Conservation (phyloP, 495 filamentous ascomycete genomes). For the Aspergillus incahuasiensis region DNA sequence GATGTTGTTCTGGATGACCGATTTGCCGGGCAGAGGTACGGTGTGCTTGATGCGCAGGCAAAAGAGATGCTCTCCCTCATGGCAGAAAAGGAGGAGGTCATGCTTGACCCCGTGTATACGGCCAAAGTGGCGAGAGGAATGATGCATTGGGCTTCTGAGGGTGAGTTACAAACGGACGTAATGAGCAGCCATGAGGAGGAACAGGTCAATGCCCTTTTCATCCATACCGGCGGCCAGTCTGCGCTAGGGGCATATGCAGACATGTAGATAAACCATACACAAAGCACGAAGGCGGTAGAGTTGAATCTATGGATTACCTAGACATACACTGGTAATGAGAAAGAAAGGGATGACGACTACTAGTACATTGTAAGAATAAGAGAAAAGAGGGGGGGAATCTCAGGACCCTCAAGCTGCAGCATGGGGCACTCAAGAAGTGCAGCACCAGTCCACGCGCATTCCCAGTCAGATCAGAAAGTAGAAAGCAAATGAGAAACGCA, state of each 20-base stretch:
- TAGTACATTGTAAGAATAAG: constrained; percentile 16
- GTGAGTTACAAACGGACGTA: constrained; percentile 16
- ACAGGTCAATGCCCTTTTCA: constrained; percentile 34
- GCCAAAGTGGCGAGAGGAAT: constrained; percentile 31
- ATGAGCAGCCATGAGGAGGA: constrained; percentile 3
- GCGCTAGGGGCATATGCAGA: constrained; percentile 33
- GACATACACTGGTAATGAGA: constrained; percentile 3
- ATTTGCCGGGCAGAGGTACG: constrained; percentile 33
- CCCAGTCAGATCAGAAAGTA: background rate
- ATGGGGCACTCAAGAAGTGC: background rate
- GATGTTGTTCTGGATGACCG: constrained; percentile 36
- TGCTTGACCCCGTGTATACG: constrained; percentile 40
- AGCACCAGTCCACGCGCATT: background rate
- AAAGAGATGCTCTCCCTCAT: constrained; percentile 21
- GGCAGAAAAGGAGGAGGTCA: constrained; percentile 27
- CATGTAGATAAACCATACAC: background rate
- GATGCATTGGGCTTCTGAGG: constrained; percentile 26
- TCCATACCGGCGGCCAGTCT: constrained; percentile 41
- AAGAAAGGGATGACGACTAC: constrained; percentile 11
- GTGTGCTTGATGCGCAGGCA: constrained; percentile 26
- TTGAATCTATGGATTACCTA: constrained; percentile 16
- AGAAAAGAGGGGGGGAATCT: constrained; percentile 7
- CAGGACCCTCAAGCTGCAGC: background rate
- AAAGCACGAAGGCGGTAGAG: background rate
- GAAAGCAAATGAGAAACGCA: background rate